Evolutionary conservation across 306 rosid species (phyloP), one percentile per base, ranked within the genome.

Genomic region (Glycyrrhiza uralensis): DNA sequence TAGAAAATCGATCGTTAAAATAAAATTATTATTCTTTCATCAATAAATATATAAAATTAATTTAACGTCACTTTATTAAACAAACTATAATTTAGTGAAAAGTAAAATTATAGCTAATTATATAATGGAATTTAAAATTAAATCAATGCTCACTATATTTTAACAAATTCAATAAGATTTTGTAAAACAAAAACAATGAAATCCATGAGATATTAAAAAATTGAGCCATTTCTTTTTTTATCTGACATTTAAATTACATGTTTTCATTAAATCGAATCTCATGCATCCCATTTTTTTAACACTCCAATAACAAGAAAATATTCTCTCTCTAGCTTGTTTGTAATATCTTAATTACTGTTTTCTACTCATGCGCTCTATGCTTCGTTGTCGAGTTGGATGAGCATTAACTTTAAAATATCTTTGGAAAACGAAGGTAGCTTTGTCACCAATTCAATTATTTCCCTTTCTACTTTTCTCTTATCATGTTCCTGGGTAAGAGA

Each of bases 401-500:
- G 75, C 74, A 62, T 50, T 66, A 69, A 33, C 51, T 60, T 55
- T 69, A 54, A 28, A 45, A 30, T 69, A 69, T 72, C 74, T 67
- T 67, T 76, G 70, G 71, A 68, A 81, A 70, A 84, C 22, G 67
- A 65, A 65, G 79, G 57, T n/a, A 66, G 51, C 71, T 64, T 70
- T 79, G 67, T 70, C 81, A 56, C 23, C 33, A 42, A 58, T 42
- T 32, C 77, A 62, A 82, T 78, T 8, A 64, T 79, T 39, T 38
- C 41, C 49, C 69, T 63, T 56, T 71, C 38, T 29, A 60, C 71
- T 74, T 69, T 69, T 69, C 67, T 55, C 42, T 79, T 69, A 55
- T 62, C 78, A 36, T 74, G 79, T 75, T 74, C 65, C 51, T 47
- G 9, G 46, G 45, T 73, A 18, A 68, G 77, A 62, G 72, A 60